Evolutionary conservation across 2,329 filamentous ascomycete species (phyloP).

Genomic region (Aspergillus sp.): DNA sequence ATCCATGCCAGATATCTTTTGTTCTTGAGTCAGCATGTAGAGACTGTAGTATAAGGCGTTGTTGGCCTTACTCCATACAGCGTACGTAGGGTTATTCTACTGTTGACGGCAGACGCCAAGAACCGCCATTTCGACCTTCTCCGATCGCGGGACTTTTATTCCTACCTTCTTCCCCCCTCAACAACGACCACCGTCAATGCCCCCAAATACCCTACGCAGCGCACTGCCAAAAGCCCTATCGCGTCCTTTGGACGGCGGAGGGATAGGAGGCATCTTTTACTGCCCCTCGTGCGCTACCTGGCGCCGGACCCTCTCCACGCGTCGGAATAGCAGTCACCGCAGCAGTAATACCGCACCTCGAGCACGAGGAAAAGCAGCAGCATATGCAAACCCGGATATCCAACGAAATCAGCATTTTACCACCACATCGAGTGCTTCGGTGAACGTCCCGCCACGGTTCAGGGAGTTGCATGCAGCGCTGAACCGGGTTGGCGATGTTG

Average conservation of each 20-base stretch:
- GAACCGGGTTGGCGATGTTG: constrained; percentile 43
- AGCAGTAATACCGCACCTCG: constrained; percentile 3
- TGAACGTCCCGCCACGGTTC: constrained; percentile 45
- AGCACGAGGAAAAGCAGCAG: too few species aligned
- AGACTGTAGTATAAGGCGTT: too few species aligned
- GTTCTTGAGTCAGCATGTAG: too few species aligned
- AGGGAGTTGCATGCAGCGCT: constrained; percentile 48
- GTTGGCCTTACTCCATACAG: neutral
- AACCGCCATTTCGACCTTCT: constrained; percentile 4
- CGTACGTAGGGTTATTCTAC: neutral
- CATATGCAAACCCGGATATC: neutral
- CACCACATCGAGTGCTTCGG: constrained; percentile 45
- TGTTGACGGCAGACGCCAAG: constrained; percentile 7
- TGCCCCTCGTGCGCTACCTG: constrained; percentile 36
- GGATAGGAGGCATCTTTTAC: constrained; percentile 23
- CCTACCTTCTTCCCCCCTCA: constrained; percentile 7
- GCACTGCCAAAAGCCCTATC: constrained; percentile 28
- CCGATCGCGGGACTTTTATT: neutral
- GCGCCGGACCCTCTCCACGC: constrained; percentile 24
- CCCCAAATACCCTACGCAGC: constrained; percentile 28
- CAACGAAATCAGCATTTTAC: constrained; percentile 24
- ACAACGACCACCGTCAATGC: constrained; percentile 24
- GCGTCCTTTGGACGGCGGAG: constrained; percentile 16
- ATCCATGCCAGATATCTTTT: constrained; percentile 11
- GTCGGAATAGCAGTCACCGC: constrained; percentile 8